Percentiles rank a stretch among this genome's conserved stretches.
Conservation (phyloP, 2,329 filamentous ascomycete genomes). For the Bipolaris cookei region DNA sequence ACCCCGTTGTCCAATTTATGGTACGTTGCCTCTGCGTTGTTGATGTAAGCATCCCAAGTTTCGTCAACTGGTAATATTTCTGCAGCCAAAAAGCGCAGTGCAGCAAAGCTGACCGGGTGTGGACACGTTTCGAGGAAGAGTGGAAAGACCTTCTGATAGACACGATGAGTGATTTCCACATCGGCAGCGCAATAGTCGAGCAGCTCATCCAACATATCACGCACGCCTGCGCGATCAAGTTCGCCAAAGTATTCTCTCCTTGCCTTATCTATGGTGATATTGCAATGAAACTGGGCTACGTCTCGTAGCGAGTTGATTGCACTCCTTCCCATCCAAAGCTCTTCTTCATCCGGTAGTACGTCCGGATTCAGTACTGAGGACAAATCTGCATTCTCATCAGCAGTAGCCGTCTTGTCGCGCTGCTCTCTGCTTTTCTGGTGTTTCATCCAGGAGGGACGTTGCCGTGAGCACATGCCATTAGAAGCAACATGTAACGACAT, state of each 20-base stretch:
- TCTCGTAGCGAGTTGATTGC: constrained; percentile 94
- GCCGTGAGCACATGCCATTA: constrained; percentile 97
- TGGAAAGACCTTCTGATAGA: constrained; percentile 93
- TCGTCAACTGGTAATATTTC: constrained; percentile 90
- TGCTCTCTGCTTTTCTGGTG: constrained; percentile 89
- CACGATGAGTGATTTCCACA: constrained; percentile 87
- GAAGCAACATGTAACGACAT: constrained; percentile 98
- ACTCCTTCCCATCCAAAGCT: constrained; percentile 92
- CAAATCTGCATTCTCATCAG: constrained; percentile 74
- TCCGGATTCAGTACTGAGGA: constrained; percentile 72
- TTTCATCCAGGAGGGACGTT: constrained; percentile 96
- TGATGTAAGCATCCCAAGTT: constrained; percentile 84
- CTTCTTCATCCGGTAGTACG: constrained; percentile 78
- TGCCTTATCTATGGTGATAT: constrained; percentile 89
- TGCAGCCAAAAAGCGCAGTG: constrained; percentile 87
- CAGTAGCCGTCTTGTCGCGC: constrained; percentile 76
- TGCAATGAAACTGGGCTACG: constrained; percentile 94
- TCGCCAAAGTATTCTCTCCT: constrained; percentile 85
- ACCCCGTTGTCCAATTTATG: constrained; percentile 78
- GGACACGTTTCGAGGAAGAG: constrained; percentile 89
- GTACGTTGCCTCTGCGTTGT: constrained; percentile 85
- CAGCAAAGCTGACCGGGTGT: constrained; percentile 96
- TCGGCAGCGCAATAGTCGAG: constrained; percentile 95
- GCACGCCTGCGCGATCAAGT: constrained; percentile 73
- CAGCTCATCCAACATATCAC: constrained; percentile 77